Evolutionary conservation across 1,139 yeast species (phyloP).

Genomic region (Lodderomyces pseudojiufengensis): DNA sequence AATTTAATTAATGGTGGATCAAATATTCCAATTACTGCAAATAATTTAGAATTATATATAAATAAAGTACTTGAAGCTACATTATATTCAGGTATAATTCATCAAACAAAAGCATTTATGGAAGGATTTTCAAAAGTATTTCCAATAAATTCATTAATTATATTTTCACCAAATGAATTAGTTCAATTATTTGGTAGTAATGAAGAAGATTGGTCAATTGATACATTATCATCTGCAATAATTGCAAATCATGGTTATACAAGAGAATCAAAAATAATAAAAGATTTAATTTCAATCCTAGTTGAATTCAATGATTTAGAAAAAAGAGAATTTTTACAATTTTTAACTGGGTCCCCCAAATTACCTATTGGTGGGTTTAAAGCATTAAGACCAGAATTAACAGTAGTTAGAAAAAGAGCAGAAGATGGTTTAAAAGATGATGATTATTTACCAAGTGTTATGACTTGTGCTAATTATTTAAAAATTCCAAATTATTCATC

Average conservation of each 20-base stretch:
- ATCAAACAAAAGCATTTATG: slow-evolving; percentile 67
- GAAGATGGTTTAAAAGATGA: slow-evolving; percentile 70
- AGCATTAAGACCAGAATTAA: slow-evolving; percentile 73
- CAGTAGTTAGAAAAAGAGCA: slow-evolving; percentile 79
- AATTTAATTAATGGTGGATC: slow-evolving; percentile 59
- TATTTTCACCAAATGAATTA: slow-evolving; percentile 73
- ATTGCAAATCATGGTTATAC: slow-evolving; percentile 91
- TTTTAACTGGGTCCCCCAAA: slow-evolving; percentile 90
- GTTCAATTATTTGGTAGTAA: slow-evolving; percentile 60
- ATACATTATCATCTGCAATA: slow-evolving; percentile 56
- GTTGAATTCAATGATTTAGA: slow-evolving; percentile 48
- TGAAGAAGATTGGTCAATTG: slow-evolving; percentile 83
- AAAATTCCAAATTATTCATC: slow-evolving; percentile 81
- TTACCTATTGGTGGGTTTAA: slow-evolving; percentile 94
- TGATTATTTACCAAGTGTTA: slow-evolving; percentile 89
- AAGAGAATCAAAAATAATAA: slow-evolving; percentile 63
- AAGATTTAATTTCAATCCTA: slow-evolving; percentile 58
- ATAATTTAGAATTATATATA: slow-evolving; percentile 60
- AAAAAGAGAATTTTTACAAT: slow-evolving; percentile 74
- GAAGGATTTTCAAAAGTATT: slow-evolving; percentile 83
- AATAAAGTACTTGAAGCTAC: slow-evolving; percentile 57
- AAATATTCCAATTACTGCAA: slow-evolving; percentile 43
- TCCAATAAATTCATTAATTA: slow-evolving; percentile 68
- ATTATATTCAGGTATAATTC: slow-evolving; percentile 58
- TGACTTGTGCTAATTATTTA: slow-evolving; percentile 96